phyloP scores from a whole-genome alignment of 129 eudicot species.

The Dittrichia graveolens region DNA sequence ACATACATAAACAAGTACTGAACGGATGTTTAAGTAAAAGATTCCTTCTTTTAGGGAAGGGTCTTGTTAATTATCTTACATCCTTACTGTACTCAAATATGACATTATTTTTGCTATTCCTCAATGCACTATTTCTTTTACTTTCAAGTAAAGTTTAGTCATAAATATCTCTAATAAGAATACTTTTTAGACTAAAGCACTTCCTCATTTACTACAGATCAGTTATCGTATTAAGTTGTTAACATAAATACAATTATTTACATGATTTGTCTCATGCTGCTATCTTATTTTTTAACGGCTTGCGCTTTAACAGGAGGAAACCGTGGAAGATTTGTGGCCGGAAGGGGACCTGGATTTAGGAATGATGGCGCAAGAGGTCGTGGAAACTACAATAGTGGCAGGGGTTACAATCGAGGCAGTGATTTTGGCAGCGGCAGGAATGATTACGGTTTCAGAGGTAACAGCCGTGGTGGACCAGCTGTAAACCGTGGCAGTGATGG shows the following conservation, averaged over 20 bases:
- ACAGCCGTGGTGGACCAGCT: slow-evolving; percentile 51
- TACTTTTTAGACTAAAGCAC: too few species aligned
- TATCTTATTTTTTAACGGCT: not conserved
- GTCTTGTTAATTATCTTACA: too few species aligned
- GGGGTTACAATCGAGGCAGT: slow-evolving; percentile 62
- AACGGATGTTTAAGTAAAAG: too few species aligned
- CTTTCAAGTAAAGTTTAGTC: too few species aligned
- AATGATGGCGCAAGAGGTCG: slow-evolving; percentile 77
- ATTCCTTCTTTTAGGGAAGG: too few species aligned
- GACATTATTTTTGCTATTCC: too few species aligned
- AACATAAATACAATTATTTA: too few species aligned
- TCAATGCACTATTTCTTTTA: too few species aligned
- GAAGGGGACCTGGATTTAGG: slow-evolving; percentile 70
- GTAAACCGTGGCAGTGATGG: slow-evolving; percentile 60
- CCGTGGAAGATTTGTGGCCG: slow-evolving; percentile 66
- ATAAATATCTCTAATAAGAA: too few species aligned
- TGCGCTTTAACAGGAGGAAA: slow-evolving; percentile 40
- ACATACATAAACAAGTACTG: not conserved
- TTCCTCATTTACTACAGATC: too few species aligned
- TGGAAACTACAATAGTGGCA: slow-evolving; percentile 62
- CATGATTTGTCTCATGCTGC: not conserved
- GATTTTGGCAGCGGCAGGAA: slow-evolving; percentile 56
- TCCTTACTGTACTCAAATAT: too few species aligned
- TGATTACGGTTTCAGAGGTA: slow-evolving; percentile 57
- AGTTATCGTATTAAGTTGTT: too few species aligned